Percentiles rank a stretch among this genome's conserved stretches.
phyloP scores from a whole-genome alignment of 257 asterid genomes.

The Nicotiana attenuata region DNA sequence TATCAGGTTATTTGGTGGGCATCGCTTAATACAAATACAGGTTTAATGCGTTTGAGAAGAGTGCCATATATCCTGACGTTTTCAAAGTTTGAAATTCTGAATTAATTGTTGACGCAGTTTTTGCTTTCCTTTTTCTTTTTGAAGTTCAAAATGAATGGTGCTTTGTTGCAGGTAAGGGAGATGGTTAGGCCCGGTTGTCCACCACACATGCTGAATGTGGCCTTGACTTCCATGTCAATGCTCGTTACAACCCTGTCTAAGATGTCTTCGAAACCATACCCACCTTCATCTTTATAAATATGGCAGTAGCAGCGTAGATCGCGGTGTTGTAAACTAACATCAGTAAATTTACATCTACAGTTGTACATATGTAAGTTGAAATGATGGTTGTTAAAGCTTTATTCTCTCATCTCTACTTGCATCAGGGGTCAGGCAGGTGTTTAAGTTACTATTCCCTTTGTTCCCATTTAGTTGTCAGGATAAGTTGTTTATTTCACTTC shows the following conservation, averaged over 20 bases:
- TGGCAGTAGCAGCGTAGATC: not conserved
- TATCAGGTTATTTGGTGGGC: not conserved
- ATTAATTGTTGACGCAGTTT: not conserved
- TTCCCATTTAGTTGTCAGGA: too few species aligned
- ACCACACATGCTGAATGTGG: constrained; percentile 37
- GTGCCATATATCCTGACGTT: not conserved
- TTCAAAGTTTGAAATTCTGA: not conserved
- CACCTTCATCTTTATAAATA: constrained; percentile 38
- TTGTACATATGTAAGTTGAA: too few species aligned
- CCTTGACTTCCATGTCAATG: constrained; percentile 38
- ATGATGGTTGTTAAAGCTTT: not conserved
- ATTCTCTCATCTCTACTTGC: not conserved
- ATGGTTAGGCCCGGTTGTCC: constrained; percentile 49
- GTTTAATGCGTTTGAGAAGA: not conserved
- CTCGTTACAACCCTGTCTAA: constrained; percentile 32
- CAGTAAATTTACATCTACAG: not conserved
- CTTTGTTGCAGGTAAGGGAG: constrained; percentile 33
- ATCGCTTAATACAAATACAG: not conserved
- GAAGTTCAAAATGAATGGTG: not conserved
- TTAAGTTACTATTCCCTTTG: too few species aligned
- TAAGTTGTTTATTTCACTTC: too few species aligned
- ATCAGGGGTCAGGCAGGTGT: not conserved
- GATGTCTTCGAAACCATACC: constrained; percentile 27
- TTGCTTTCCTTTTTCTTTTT: not conserved
- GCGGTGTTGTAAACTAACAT: not conserved